Conservation (phyloP, 306 rosid genomes). For the Pterocarpus macrocarpus region DNA sequence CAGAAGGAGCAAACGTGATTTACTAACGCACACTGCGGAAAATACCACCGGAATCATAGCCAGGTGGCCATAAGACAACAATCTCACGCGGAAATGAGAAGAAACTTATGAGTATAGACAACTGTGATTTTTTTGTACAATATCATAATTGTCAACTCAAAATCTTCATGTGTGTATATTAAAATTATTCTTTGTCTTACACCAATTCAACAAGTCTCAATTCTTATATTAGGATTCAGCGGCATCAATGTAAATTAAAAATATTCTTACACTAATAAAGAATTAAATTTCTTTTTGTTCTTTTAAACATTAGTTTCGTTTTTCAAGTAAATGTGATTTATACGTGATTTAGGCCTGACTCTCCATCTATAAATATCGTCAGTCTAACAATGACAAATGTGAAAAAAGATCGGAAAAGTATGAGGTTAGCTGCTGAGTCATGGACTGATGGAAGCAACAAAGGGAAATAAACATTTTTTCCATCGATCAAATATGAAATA, state of each 20-base stretch:
- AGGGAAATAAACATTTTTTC: not conserved
- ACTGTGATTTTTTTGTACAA: not conserved
- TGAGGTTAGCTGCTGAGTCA: constrained; percentile 22
- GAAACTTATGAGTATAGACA: not conserved
- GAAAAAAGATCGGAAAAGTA: not conserved
- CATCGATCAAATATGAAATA: constrained; percentile 29
- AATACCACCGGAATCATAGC: not conserved
- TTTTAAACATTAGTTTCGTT: not conserved
- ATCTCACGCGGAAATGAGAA: not conserved
- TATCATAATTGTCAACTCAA: constrained; percentile 15
- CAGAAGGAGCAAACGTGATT: constrained; percentile 1
- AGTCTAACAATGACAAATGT: not conserved
- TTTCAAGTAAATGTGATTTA: not conserved
- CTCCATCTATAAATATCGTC: not conserved
- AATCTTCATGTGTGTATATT: not conserved
- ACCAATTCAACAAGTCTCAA: not conserved
- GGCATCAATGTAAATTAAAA: not conserved
- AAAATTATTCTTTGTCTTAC: not conserved
- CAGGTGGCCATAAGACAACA: not conserved
- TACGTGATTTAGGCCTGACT: not conserved
- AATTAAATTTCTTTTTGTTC: not conserved
- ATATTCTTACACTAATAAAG: not conserved
- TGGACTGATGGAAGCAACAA: constrained; percentile 22
- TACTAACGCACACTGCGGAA: not conserved
- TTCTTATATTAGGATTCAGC: not conserved